Evolutionary conservation across 257 asterid species (phyloP).

Genomic region (Solanum sejunctum): DNA sequence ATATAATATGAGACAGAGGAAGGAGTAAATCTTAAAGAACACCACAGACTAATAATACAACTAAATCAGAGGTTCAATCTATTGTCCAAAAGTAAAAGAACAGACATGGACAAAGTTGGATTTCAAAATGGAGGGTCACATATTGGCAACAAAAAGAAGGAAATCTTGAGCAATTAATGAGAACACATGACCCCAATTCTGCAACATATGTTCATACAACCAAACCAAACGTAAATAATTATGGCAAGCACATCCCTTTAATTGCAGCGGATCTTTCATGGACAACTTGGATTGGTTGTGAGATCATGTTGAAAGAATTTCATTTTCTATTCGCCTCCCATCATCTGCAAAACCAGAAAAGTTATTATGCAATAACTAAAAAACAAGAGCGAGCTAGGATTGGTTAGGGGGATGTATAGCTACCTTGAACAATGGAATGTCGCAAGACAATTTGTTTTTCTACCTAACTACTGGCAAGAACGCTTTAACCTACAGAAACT

Average conservation of each 20-base stretch:
- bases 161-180: background rate
- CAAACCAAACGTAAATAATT: background rate
- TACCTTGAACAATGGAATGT: background rate
- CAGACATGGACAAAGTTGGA: background rate
- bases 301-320: background rate
- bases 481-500: background rate
- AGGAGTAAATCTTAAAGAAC: background rate
- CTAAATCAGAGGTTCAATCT: background rate
- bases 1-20: too few relatives aligned
- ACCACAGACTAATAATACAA: background rate
- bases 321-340: slow-evolving; percentile 41
- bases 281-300: background rate
- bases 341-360: slow-evolving; percentile 47
- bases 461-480: background rate
- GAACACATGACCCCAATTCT: background rate
- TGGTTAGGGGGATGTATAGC: background rate
- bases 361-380: background rate
- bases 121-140: background rate
- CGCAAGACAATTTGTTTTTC: background rate
- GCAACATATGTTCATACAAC: background rate
- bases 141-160: background rate
- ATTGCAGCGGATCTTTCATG: background rate
- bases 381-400: background rate
- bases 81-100: background rate
- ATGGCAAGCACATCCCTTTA: background rate